These are phyloP conservation scores for Blastomyces gilchristii DNA, from an alignment of 2,329 filamentous ascomycete genomes.

Conservation along the genomic window DNA sequence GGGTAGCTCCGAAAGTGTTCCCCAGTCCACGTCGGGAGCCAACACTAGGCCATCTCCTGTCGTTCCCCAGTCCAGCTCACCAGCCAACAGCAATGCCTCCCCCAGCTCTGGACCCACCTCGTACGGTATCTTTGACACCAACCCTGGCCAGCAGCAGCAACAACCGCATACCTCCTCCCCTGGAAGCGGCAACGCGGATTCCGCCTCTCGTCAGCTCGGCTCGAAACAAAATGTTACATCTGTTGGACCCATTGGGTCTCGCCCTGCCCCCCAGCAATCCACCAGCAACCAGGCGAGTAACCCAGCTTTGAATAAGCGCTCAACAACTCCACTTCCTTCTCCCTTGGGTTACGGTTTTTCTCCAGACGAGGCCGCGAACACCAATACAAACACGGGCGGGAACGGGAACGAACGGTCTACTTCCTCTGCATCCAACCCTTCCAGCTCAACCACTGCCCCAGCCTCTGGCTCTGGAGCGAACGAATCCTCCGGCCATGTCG, in stretches of 20 bases:
- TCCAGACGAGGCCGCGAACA: conserved; percentile 34
- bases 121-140: conserved; percentile 52
- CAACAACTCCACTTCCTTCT: conserved; percentile 86
- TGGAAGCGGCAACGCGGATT: conserved; percentile 47
- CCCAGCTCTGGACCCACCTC: conserved; percentile 46
- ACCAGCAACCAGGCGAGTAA: conserved; percentile 40
- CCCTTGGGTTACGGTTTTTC: conserved; percentile 67
- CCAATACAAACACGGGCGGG: conserved; percentile 12
- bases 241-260: conserved; percentile 88
- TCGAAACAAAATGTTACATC: conserved; percentile 46
- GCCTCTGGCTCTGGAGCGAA: conserved; percentile 22
- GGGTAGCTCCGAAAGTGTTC: conserved; percentile 42
- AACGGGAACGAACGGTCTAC: conserved; percentile 45
- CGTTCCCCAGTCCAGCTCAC: conserved; percentile 48
- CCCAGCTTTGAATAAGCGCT: conserved; percentile 62
- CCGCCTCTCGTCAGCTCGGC: conserved; percentile 58
- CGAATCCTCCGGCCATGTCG: conserved; percentile 35
- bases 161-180: conserved; percentile 74
- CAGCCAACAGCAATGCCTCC: conserved; percentile 75
- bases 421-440: conserved; percentile 51
- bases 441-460: conserved; percentile 35
- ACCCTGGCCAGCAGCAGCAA: conserved; percentile 47
- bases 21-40: conserved; percentile 38
- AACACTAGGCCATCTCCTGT: conserved; percentile 34
- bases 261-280: conserved; percentile 56